Base-by-base conservation (phyloP, 176 grass and related monocot genomes). In the Cenchrus fungigraminus region DNA sequence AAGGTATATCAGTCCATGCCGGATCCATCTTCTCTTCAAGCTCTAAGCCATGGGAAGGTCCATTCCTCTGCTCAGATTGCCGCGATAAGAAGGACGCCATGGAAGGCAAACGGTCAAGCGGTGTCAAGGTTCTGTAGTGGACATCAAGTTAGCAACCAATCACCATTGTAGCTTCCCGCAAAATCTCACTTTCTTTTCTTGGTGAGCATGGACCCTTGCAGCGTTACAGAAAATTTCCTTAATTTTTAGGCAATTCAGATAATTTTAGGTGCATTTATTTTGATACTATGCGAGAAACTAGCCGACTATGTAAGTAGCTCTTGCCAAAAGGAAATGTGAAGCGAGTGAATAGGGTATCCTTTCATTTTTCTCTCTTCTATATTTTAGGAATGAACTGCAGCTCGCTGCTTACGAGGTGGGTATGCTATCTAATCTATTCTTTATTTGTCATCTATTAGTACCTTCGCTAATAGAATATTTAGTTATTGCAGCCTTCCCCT, bases 1-100 rank as follows among this genome's bases (percentile, higher is more conserved):
- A 95, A 84, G 95, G 95, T 17, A 83, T 93, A 84, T 98, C 95
- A 2, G 89, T 98, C 58, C 92, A 93, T 85, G 91, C 93, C 1
- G 89, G 93, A 78, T 90, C 89, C 10, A 88, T 98, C 57, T 95
- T 98, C 77, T 98, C 95, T 52, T 93, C 89, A 2, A 95, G 85
- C 58, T 88, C 93, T 14, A 95, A 91, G 84, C 93, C 95, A 65
- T 98, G 95, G 95, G 89, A 98, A 90, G 92, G 92, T 8, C 92
- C 92, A 52, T 98, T 98, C 81, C 92, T 98, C 9, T 98, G 95
- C 66, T 79, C 57, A 3, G 95, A 98, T 72, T 98, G 95, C 84
- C 91, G 95, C 16, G 87, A 91, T 45, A 98, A 98, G 72, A 98
- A 98, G 89, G 95, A 98, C 58, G 95, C 95, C 2, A 98, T 98